A percentile compares a stretch with the other conserved stretches of the same genome.
These are phyloP conservation scores for Asterionellopsis glacialis DNA, from an alignment of 108 stramenopile genomes.

Conservation along the genomic window DNA sequence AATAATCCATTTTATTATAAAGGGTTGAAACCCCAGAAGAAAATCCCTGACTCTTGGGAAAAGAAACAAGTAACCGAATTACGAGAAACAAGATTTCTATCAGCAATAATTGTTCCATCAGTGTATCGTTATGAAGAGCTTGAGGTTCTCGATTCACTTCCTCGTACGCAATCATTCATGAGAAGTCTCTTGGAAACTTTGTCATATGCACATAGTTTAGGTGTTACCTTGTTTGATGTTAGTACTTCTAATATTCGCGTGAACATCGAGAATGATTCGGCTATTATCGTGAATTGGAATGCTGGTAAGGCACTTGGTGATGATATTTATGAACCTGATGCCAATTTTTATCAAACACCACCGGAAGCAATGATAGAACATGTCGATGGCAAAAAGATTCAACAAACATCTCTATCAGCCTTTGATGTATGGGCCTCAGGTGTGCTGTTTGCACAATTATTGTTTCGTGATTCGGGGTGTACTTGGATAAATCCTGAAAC, in stretches of 20 bases:
- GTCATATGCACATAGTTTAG: not conserved
- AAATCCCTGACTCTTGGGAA: no score
- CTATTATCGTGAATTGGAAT: constrained; percentile 4
- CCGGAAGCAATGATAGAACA: constrained; percentile 11
- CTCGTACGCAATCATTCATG: not conserved
- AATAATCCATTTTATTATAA: not conserved
- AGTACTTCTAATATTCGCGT: not conserved
- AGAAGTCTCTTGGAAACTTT: not conserved
- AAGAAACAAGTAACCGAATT: not conserved
- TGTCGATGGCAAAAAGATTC: not conserved
- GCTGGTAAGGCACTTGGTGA: not conserved
- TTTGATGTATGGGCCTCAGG: constrained; percentile 3
- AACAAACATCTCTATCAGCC: constrained; percentile 2
- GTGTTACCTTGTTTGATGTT: not conserved
- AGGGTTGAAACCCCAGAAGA: not conserved
- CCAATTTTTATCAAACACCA: constrained; percentile 2
- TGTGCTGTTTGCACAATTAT: not conserved
- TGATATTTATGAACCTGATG: constrained; percentile 1
- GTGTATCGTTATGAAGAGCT: not conserved
- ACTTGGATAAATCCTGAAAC: no score
- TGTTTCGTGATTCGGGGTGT: no score
- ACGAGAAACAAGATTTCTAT: not conserved
- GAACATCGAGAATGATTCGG: not conserved
- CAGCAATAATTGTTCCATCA: not conserved
- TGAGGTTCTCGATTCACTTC: not conserved